A percentile compares a stretch with the other conserved stretches of the same genome.
Conservation (phyloP, 208 protist species). For the Leishmania turanica region DNA sequence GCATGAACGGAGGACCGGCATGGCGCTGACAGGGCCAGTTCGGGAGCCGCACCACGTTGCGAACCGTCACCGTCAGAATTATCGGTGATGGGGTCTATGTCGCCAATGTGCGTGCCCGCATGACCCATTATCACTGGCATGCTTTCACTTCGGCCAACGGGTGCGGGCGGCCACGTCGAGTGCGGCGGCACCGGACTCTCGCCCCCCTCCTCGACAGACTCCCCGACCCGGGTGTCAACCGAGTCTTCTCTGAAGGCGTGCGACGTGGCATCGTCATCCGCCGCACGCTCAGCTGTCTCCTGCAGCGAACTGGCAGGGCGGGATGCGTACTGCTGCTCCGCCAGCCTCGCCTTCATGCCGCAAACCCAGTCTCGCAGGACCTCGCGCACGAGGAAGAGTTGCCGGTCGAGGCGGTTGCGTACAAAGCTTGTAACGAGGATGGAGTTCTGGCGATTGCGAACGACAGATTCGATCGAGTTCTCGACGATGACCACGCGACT, state of each 20-base stretch:
- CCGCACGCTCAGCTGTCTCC: neutral
- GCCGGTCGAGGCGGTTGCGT: constrained; percentile 61
- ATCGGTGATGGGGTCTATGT: neutral
- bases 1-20: neutral
- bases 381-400: constrained; percentile 70
- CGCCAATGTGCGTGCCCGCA: neutral
- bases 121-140: no score
- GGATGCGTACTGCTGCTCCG: constrained; percentile 1
- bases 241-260: neutral
- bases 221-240: neutral
- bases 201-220: constrained; percentile 12
- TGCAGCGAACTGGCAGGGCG: neutral
- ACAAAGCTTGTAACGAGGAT: constrained; percentile 91
- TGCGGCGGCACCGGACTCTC: constrained; percentile 17
- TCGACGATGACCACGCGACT: constrained; percentile 88
- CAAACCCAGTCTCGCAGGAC: constrained; percentile 74
- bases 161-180: constrained; percentile 4
- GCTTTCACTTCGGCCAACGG: neutral
- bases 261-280: neutral
- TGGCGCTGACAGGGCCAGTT: neutral
- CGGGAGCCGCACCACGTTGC: neutral
- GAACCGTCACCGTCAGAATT: neutral
- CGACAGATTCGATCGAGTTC: constrained; percentile 87
- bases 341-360: constrained; percentile 32
- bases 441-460: constrained; percentile 75